Evolutionary conservation across 192 early-diverging fungal genomes (phyloP), one percentile per base, ranked within the genome.

Genomic region (Umbelopsis vinacea): DNA sequence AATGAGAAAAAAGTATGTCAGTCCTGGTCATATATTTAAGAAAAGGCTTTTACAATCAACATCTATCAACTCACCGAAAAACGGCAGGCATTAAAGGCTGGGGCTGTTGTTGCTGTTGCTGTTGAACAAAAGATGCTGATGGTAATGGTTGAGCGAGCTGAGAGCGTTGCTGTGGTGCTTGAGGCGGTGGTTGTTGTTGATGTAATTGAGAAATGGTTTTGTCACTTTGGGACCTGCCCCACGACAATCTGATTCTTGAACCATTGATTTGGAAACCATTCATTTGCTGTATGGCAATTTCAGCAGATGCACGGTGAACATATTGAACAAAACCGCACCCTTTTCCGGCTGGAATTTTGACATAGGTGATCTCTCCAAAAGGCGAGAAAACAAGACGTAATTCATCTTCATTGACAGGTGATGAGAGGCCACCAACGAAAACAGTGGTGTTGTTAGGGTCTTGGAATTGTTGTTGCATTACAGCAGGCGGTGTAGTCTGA

Each of bases 261-360:
- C 70, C 81, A 38, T 95, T 95, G 68, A 99, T 90, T 66, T 89
- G 83, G 76, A 90, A 91, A 22, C 94, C 94, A 77, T 96, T 93
- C 89, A 99, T 91, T 69, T 94, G 88, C 55, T 87, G 84, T 74
- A 99, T 95, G 14, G 97, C 96, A 72, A 89, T 85, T 76, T 96
- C 96, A 29, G 97, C 97, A 74, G 88, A 85, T 43, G 89, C 84
- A 19, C 93, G 85, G 71, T 93, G 89, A 33, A 88, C 88, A 79
- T 89, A 99, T 63, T 94, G 93, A 37, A 99, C 96, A 85, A 99
- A 99, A 10, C 95, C 97, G 78, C 97, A 99, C 14, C 94, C 92
- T 73, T 95, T 96, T 60, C 95, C 94, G 17, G 91, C 88, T 43
- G 97, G 96, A 68, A 99, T 97, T 79, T 97, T 97, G 73, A 94